Conservation (phyloP, 495 filamentous ascomycete genomes). For the Rhypophila decipiens region DNA sequence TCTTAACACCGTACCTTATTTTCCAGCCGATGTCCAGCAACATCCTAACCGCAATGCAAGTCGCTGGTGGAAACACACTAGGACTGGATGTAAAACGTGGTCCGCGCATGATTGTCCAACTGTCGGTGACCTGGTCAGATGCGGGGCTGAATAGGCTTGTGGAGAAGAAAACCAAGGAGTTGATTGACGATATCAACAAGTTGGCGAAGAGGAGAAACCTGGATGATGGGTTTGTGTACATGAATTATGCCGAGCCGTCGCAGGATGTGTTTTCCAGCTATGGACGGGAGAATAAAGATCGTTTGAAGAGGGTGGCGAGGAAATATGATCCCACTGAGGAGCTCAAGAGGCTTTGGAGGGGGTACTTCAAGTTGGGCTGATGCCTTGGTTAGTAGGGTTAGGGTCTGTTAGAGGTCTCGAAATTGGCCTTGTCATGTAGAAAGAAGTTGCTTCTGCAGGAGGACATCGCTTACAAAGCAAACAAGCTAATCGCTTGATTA, state of each 20-base stretch:
- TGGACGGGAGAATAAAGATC: constrained; percentile 28
- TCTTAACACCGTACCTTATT: constrained; percentile 9
- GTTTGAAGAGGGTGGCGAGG: constrained; percentile 27
- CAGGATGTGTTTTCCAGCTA: constrained; percentile 42
- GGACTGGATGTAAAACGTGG: constrained; percentile 20
- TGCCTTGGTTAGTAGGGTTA: not conserved
- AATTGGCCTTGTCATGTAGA: not conserved
- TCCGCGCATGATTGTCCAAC: constrained; percentile 15
- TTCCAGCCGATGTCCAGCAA: constrained; percentile 20
- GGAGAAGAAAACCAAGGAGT: constrained; percentile 16
- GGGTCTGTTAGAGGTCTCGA: not conserved
- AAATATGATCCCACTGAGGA: constrained; percentile 39
- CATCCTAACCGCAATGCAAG: constrained; percentile 19
- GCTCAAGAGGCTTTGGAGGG: constrained; percentile 35
- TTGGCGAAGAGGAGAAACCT: constrained; percentile 37
- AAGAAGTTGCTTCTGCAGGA: too few species aligned
- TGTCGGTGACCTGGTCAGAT: constrained; percentile 10
- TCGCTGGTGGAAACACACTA: constrained; percentile 26
- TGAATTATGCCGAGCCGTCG: constrained; percentile 39
- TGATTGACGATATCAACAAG: constrained; percentile 25
- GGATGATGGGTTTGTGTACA: constrained; percentile 51
- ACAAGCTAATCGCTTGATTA: too few species aligned
- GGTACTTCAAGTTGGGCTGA: constrained; percentile 30
- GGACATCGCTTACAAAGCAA: too few species aligned
- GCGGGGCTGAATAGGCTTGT: constrained; percentile 19